Conservation (phyloP, 2,329 filamentous ascomycete species). For the Nemania sp. region DNA sequence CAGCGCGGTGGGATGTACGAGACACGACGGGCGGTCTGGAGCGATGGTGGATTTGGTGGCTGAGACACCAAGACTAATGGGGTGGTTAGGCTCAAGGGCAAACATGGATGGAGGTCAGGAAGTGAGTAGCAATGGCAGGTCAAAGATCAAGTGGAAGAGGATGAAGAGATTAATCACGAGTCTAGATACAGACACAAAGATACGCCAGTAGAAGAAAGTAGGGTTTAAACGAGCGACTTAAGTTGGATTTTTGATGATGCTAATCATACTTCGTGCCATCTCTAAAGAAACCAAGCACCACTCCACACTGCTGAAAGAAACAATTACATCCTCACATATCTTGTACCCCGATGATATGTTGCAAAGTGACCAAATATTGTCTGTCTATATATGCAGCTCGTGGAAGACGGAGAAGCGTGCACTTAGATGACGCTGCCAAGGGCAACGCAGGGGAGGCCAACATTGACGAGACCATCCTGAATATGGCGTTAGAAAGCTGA, state of each 20-base stretch:
- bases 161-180: neutral
- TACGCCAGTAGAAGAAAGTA: neutral
- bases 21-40: neutral
- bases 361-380: slow-evolving; percentile 17
- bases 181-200: neutral
- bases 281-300: slow-evolving; percentile 31
- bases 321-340: slow-evolving; percentile 38
- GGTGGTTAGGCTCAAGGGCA: too few species aligned
- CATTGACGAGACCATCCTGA: slow-evolving; percentile 39
- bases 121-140: neutral
- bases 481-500: slow-evolving; percentile 14
- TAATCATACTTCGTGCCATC: slow-evolving; percentile 33
- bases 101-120: slow-evolving; percentile 9
- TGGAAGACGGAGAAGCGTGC: slow-evolving; percentile 18
- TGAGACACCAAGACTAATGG: neutral
- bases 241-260: slow-evolving; percentile 39
- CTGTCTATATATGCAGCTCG: slow-evolving; percentile 22
- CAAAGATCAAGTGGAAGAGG: too few species aligned
- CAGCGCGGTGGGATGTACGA: neutral
- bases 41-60: neutral
- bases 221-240: slow-evolving; percentile 38
- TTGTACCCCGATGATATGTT: slow-evolving; percentile 33
- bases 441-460: slow-evolving; percentile 40
- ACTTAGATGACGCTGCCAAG: slow-evolving; percentile 39
- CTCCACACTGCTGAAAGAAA: slow-evolving; percentile 23